Conservation (phyloP, 2,329 filamentous ascomycete species). For the Fonsecaea nubica region DNA sequence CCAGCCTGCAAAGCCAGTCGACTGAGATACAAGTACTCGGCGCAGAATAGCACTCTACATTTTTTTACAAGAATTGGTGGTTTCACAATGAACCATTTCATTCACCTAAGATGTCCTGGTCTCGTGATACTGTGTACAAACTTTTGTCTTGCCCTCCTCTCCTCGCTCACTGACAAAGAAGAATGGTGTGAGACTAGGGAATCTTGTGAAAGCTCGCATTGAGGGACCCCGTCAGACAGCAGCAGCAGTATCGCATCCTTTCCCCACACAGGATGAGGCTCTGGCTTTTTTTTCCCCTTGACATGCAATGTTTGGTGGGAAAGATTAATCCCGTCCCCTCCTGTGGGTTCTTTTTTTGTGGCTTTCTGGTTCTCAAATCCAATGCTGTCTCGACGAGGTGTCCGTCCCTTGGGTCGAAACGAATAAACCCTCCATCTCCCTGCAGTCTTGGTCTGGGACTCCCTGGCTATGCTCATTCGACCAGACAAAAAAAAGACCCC, state of each 20-base stretch:
- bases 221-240: neutral
- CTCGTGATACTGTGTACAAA: slow-evolving; percentile 38
- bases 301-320: neutral
- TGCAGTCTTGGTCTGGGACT: neutral
- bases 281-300: neutral
- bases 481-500: neutral
- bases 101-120: slow-evolving; percentile 18
- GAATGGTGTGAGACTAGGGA: neutral
- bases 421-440: neutral
- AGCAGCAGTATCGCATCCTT: neutral
- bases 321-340: neutral
- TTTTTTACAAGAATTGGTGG: neutral
- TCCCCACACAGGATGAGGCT: neutral
- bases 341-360: too few relatives aligned
- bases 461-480: neutral
- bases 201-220: neutral
- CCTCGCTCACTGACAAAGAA: slow-evolving; percentile 1
- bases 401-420: neutral
- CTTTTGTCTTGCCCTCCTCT: slow-evolving; percentile 31
- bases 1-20: neutral
- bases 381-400: neutral
- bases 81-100: slow-evolving; percentile 7
- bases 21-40: neutral
- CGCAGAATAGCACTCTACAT: neutral
- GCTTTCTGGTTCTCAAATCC: neutral